These are phyloP conservation scores for Chrysosporium keratinophilum DNA, from an alignment of 2,329 filamentous ascomycete species.

Conservation along the genomic window DNA sequence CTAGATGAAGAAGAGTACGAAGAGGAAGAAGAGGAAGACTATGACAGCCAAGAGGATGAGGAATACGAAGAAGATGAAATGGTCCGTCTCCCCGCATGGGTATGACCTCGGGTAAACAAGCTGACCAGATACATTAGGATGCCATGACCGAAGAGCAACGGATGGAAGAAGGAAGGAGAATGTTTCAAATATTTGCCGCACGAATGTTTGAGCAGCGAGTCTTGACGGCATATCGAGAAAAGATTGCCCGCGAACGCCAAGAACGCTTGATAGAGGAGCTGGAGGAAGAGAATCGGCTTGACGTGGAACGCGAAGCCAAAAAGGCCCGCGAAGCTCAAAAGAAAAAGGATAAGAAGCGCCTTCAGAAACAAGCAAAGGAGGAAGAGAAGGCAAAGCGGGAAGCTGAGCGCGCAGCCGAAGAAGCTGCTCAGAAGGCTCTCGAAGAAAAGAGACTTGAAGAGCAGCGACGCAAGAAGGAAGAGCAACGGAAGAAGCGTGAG, in stretches of 20 bases:
- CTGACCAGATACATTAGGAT: constrained; percentile 52
- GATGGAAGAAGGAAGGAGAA: constrained; percentile 94
- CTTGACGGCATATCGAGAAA: constrained; percentile 92
- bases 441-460: constrained; percentile 75
- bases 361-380: constrained; percentile 79
- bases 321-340: constrained; percentile 90
- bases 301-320: constrained; percentile 75
- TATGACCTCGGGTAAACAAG: constrained; percentile 9
- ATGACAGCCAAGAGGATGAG: constrained; percentile 53
- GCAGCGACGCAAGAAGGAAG: constrained; percentile 69
- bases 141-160: constrained; percentile 96
- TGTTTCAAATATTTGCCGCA: constrained; percentile 99
- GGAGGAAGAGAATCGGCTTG: constrained; percentile 68
- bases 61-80: constrained; percentile 58
- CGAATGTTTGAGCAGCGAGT: constrained; percentile 99
- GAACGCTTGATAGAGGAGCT: constrained; percentile 83
- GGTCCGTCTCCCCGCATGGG: constrained; percentile 33
- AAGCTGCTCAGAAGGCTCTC: constrained; percentile 61
- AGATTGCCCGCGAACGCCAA: constrained; percentile 87
- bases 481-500: constrained; percentile 84
- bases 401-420: constrained; percentile 79
- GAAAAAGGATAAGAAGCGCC: constrained; percentile 83
- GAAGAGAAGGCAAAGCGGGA: constrained; percentile 83
- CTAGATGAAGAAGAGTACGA: constrained; percentile 65
- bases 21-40: constrained; percentile 64